Conservation (phyloP, 257 asterid genomes). For the Penstemon newberryi region DNA sequence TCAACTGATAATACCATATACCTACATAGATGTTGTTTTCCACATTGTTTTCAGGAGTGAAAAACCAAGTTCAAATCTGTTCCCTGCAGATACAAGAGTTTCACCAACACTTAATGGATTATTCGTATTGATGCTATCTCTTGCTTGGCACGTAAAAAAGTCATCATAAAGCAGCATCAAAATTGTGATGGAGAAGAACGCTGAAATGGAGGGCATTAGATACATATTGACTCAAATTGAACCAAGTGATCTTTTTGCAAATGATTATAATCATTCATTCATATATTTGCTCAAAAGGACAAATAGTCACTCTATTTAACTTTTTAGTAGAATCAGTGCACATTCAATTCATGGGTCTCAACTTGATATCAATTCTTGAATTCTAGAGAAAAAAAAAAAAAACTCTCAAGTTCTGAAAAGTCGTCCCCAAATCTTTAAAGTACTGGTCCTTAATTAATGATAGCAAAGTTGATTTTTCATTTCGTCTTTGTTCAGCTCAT, state of each 20-base stretch:
- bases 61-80: slow-evolving; percentile 48
- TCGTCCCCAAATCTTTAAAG: too few species aligned
- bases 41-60: slow-evolving; percentile 15
- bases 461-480: too few species aligned
- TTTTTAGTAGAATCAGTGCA: too few species aligned
- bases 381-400: too few species aligned
- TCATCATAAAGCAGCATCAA: not conserved
- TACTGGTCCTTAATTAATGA: too few species aligned
- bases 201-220: slow-evolving; percentile 3
- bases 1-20: slow-evolving; percentile 38
- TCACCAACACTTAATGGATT: not conserved
- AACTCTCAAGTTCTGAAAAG: too few species aligned
- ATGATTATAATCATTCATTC: not conserved
- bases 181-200: not conserved
- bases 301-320: not conserved
- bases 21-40: slow-evolving; percentile 35
- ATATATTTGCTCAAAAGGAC: not conserved
- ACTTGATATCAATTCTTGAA: too few species aligned
- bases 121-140: slow-evolving; percentile 32
- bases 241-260: not conserved
- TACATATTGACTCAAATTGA: not conserved
- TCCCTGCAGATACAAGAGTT: slow-evolving; percentile 43
- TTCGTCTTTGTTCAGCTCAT: too few species aligned
- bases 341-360: too few species aligned
- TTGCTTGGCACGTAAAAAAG: slow-evolving; percentile 26